Conservation (phyloP, 2,329 filamentous ascomycete genomes). For the Aspergillus vadensis region DNA sequence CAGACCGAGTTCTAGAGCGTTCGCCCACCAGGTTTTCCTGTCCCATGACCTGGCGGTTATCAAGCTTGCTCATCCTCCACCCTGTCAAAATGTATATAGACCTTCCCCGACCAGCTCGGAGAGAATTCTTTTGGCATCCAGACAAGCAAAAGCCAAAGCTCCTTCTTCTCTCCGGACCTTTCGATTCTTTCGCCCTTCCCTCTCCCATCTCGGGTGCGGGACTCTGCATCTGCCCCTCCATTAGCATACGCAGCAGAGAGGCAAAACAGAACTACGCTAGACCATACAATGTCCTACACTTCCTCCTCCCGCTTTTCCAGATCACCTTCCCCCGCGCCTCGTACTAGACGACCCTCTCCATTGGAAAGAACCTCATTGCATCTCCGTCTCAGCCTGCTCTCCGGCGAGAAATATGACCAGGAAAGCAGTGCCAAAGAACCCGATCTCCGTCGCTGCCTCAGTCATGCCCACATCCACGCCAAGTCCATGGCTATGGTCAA, state of each 20-base stretch:
- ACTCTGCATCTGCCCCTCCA: neutral
- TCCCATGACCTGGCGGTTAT: constrained; percentile 4
- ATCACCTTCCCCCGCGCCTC: neutral
- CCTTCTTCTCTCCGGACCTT: neutral
- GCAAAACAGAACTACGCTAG: neutral
- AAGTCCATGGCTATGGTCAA: constrained; percentile 10
- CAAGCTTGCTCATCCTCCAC: neutral
- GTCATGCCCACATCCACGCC: constrained; percentile 6
- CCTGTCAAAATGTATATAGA: constrained; percentile 1
- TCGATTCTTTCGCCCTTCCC: neutral
- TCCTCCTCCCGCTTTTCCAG: constrained; percentile 6
- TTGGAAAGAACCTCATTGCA: constrained; percentile 5
- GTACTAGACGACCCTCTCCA: neutral
- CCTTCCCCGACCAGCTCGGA: neutral
- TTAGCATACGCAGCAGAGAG: neutral
- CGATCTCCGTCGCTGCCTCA: constrained; percentile 9
- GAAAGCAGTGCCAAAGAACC: constrained; percentile 7
- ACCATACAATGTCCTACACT: constrained; percentile 7
- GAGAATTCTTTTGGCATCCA: neutral
- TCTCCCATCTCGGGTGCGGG: constrained; percentile 3
- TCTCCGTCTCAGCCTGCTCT: constrained; percentile 5
- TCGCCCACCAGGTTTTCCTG: constrained; percentile 2
- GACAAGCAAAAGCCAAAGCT: neutral
- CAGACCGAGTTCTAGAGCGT: constrained; percentile 7
- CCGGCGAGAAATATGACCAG: constrained; percentile 9